Conservation (phyloP, 257 asterid species). For the Parsonsia alboflavescens region DNA sequence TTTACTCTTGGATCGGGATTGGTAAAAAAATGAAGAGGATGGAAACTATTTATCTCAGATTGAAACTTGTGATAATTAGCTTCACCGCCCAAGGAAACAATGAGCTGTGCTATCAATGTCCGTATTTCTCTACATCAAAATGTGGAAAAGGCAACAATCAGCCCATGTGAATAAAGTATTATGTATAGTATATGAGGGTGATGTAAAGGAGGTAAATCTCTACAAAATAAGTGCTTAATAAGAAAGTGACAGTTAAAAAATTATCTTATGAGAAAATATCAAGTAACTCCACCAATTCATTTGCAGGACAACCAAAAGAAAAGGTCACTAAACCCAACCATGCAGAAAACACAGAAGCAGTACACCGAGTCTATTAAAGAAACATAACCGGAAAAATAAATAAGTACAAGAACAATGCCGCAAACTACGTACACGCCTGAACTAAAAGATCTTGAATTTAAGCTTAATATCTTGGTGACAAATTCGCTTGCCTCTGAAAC, state of each 20-base stretch:
- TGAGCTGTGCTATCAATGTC: slow-evolving; percentile 55
- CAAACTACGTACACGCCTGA: slow-evolving; percentile 70
- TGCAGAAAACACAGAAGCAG: not conserved
- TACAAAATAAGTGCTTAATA: too few relatives aligned
- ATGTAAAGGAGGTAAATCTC: not conserved
- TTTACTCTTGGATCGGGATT: slow-evolving; percentile 50
- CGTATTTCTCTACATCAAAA: slow-evolving; percentile 59
- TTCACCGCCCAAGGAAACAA: slow-evolving; percentile 76
- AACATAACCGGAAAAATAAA: slow-evolving; percentile 3
- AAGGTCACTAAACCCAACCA: not conserved
- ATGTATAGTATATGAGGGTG: not conserved
- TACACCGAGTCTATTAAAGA: not conserved
- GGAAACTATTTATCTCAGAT: slow-evolving; percentile 47
- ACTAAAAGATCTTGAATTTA: slow-evolving; percentile 32
- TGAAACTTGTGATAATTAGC: slow-evolving; percentile 72
- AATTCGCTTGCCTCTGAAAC: slow-evolving; percentile 65
- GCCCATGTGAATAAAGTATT: not conserved
- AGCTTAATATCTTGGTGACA: slow-evolving; percentile 49
- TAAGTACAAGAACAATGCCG: not conserved
- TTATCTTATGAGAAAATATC: not conserved
- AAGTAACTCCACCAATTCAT: not conserved
- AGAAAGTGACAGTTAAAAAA: not conserved
- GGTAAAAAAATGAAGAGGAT: slow-evolving; percentile 70
- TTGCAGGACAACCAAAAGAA: not conserved
- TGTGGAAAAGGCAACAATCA: slow-evolving; percentile 15